A percentile compares a stretch with the other conserved stretches of the same genome.
Conservation (phyloP, 352 stramenopile species). For the Pythium chondricola region DNA sequence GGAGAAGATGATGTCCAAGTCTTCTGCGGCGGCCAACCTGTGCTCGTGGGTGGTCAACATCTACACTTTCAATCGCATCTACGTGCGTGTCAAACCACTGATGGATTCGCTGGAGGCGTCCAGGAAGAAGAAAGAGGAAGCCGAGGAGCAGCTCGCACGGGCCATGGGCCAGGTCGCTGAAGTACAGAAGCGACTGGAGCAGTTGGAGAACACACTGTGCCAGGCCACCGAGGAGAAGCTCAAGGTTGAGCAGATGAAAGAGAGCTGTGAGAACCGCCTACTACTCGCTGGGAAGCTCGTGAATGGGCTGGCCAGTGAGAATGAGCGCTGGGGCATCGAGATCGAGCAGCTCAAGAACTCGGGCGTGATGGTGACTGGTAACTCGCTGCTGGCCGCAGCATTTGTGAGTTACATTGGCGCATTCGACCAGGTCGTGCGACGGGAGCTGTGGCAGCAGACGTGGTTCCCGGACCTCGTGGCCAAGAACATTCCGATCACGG, state of each 20-base stretch:
- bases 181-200: conserved; percentile 89
- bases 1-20: conserved; percentile 97
- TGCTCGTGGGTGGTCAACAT: conserved; percentile 98
- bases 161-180: conserved; percentile 92
- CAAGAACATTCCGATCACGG: conserved; percentile 92
- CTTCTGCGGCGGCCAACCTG: conserved; percentile 93
- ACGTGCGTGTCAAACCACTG: conserved; percentile 97
- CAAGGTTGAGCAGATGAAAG: conserved; percentile 94
- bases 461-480: conserved; percentile 88
- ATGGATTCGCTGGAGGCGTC: conserved; percentile 96
- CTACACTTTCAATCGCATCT: conserved; percentile 98
- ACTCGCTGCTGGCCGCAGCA: conserved; percentile 94
- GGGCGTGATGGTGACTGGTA: conserved; percentile 93
- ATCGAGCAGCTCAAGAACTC: conserved; percentile 95
- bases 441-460: conserved; percentile 71
- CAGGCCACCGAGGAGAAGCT: conserved; percentile 95
- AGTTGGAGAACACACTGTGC: conserved; percentile 91
- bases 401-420: conserved; percentile 98
- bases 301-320: conserved; percentile 94
- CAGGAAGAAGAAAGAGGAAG: conserved; percentile 90
- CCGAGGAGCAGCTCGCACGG: conserved; percentile 87
- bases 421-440: conserved; percentile 92
- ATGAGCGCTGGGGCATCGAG: conserved; percentile 95
- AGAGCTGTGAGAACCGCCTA: conserved; percentile 90
- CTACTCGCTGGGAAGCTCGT: conserved; percentile 93